These are phyloP conservation scores for Coemansia interrupta DNA, from an alignment of 192 early-diverging fungal species.

Conservation along the genomic window DNA sequence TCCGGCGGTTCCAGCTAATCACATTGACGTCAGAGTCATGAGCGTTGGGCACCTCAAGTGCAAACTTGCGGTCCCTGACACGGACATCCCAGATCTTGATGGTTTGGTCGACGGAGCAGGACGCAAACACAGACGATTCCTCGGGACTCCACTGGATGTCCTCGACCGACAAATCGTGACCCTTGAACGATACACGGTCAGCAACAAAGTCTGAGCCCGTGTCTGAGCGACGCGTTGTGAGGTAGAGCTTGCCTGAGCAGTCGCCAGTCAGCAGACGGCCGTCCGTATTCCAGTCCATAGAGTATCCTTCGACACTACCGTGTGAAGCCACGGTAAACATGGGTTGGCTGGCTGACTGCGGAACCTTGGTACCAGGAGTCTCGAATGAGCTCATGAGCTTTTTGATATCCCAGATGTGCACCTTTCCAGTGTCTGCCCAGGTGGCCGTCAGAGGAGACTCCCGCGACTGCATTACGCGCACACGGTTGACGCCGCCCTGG, in stretches of 20 bases:
- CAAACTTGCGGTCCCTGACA: slow-evolving; percentile 62
- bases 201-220: slow-evolving; percentile 63
- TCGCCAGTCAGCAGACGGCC: slow-evolving; percentile 84
- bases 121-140: slow-evolving; percentile 88
- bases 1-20: slow-evolving; percentile 89
- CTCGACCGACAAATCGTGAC: slow-evolving; percentile 85
- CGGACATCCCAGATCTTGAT: slow-evolving; percentile 95
- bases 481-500: slow-evolving; percentile 87
- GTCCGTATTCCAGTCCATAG: slow-evolving; percentile 88
- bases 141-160: slow-evolving; percentile 97
- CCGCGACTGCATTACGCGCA: slow-evolving; percentile 58
- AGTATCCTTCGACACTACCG: slow-evolving; percentile 84
- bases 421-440: slow-evolving; percentile 95
- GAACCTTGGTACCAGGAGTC: slow-evolving; percentile 67
- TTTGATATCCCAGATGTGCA: slow-evolving; percentile 88
- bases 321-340: slow-evolving; percentile 80
- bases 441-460: slow-evolving; percentile 81
- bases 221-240: slow-evolving; percentile 67
- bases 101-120: slow-evolving; percentile 85
- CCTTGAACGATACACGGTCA: slow-evolving; percentile 71
- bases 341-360: slow-evolving; percentile 63
- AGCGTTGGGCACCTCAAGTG: slow-evolving; percentile 72
- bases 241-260: slow-evolving; percentile 70
- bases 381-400: slow-evolving; percentile 72
- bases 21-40: slow-evolving; percentile 93